Evolutionary conservation across 2,329 filamentous ascomycete genomes (phyloP), one percentile per base, ranked within the genome.

Genomic region (Alternaria sp.): DNA sequence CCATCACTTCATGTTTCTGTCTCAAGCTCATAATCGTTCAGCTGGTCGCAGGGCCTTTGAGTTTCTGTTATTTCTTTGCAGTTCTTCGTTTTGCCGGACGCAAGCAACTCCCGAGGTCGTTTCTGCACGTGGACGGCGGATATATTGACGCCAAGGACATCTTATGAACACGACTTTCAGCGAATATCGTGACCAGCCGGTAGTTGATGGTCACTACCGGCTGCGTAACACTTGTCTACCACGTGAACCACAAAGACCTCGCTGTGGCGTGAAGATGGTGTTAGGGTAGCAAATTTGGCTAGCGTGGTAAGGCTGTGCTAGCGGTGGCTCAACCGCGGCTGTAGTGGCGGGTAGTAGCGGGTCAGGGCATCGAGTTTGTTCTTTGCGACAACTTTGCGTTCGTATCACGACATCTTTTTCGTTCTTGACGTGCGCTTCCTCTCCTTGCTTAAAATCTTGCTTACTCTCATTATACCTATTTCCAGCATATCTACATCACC

Each of bases 311-410:
- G 61, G 61, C 59, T 64, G 46, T 49, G 45, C 28, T 61, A 61
- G 61, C 46, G 46, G 48, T 60, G 59, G 61, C 55, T 22, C 43
- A 18, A 32, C 38, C 44, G 55, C 54, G 57, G 54, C 52, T 38
- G 34, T 59, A 60, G 55, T 46, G 54, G 55, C 66, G 66, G 66
- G 60, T 68, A 68, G 52, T 28, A 50, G 60, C 64, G 66, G 66
- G 58, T 57, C 60, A 67, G 50, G 11, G n/a, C 6, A 48, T 18
- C 46, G n/a, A 54, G 16, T 55, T 61, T 58, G 59, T 59, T 63
- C 65, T 62, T 57, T 67, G 59, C 59, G 54, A 65, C 60, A 56
- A 57, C 20, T 41, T 27, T 52, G 40, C 45, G 22, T 30, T 40
- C 10, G 45, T 48, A 38, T 56, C 54, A 49, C 45, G 45, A 45